Evolutionary conservation across 176 grass and related monocot species (phyloP), one percentile per base, ranked within the genome.

Genomic region (Musa schizocarpa): DNA sequence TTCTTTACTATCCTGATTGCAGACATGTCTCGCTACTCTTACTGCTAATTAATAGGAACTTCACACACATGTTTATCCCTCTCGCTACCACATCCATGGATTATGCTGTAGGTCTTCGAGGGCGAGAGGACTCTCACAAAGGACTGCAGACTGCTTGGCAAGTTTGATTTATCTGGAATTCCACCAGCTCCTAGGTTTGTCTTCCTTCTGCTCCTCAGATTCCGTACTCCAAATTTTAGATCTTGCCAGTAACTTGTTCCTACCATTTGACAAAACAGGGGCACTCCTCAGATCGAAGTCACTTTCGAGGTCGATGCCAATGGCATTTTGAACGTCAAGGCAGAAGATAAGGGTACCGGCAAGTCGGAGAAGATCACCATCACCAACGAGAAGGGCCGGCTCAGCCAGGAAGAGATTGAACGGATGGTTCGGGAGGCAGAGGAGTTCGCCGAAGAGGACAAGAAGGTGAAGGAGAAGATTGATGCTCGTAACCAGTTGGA

Each of bases 121-220:
- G 90, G 90, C 21, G 84, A 89, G 73, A 84, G 87, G 77, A 92
- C 76, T 81, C 80, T 92, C 68, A 92, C 87, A 0, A 89, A 85
- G 76, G 82, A 87, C 90, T 84, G 82, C 73, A 84, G 51, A 22
- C 79, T 87, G 58, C 87, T 89, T 0, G 90, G 79, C n/a, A 89
- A 81, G 65, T 92, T 89, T 25, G 87, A 92, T 75, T 76, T 92
- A 1, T 78, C 74, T 54, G 87, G 90, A 61, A 87, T 92, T 69
- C 81, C 84, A 26, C 79, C 87, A 13, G 81, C 90, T 25, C 84
- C 84, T 3, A 85, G 85, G 85, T 87, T 67, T 4, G 69, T 65
- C 14, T 20, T 72, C 22, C 14, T 27, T 2, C 19, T 54, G 21
- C 12, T 57, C 13, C 7, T 50, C 1, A 12, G 9, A 50, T 7